Conservation (phyloP, 257 asterid species). For the Salvia hispanica region DNA sequence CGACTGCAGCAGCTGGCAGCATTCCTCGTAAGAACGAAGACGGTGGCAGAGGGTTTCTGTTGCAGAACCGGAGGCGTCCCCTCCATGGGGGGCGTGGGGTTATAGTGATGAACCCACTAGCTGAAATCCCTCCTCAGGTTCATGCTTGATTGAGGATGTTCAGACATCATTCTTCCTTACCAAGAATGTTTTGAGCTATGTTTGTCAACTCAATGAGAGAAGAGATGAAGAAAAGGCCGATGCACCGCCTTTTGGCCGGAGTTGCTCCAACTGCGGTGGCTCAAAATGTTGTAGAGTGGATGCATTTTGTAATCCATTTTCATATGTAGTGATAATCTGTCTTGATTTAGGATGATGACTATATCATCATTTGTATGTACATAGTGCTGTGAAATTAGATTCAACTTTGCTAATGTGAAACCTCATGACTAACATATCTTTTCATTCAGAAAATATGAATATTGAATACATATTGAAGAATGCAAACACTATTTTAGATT, state of each 20-base stretch:
- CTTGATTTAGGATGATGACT: background rate
- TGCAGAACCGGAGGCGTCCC: constrained; percentile 44
- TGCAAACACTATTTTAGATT: too few species aligned
- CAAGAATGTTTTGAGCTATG: too few species aligned
- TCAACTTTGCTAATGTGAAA: too few species aligned
- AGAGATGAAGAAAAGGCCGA: background rate
- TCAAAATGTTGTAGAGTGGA: background rate
- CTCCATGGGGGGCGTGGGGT: constrained; percentile 57
- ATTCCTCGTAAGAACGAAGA: constrained; percentile 29
- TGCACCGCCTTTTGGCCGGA: background rate
- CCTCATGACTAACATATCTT: too few species aligned
- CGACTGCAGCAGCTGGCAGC: constrained; percentile 14
- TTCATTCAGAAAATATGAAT: too few species aligned
- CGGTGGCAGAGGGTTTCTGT: constrained; percentile 32
- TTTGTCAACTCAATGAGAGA: too few species aligned
- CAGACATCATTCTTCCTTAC: too few species aligned
- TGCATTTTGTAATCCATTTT: constrained; percentile 17
- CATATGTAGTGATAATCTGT: constrained; percentile 10
- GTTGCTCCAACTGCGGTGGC: too few species aligned
- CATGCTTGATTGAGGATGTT: too few species aligned
- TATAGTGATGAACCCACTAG: constrained; percentile 66
- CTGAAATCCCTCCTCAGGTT: constrained; percentile 41
- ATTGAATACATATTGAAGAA: too few species aligned
- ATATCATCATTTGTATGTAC: too few species aligned
- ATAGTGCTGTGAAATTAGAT: too few species aligned